phyloP scores from a whole-genome alignment of 2,329 filamentous ascomycete species.

The Camillea tinctor region DNA sequence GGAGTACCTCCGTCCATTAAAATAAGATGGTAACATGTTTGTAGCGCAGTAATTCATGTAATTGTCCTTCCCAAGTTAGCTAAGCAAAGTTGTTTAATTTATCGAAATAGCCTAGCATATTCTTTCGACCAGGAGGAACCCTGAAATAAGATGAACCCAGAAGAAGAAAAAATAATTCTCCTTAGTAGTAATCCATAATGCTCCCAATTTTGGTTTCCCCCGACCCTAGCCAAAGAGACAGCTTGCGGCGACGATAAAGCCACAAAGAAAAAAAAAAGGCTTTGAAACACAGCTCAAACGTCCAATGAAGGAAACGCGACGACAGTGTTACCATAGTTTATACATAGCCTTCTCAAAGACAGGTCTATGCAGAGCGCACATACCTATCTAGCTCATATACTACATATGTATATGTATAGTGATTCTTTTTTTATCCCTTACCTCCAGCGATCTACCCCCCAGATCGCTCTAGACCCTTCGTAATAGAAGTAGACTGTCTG shows the following conservation, averaged over 20 bases:
- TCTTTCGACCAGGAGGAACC: background rate
- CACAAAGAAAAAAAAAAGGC: background rate
- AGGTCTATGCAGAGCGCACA: background rate
- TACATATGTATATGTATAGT: background rate
- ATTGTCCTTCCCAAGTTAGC: too few relatives aligned
- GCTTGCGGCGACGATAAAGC: background rate
- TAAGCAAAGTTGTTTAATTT: background rate
- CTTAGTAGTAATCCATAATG: background rate
- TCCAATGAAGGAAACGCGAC: background rate
- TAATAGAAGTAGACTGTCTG: background rate
- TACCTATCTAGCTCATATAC: too few relatives aligned
- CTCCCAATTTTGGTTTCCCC: background rate
- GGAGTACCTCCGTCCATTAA: too few relatives aligned
- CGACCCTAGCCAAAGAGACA: background rate
- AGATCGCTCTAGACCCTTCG: background rate
- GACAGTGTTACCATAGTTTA: background rate
- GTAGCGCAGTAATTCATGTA: too few relatives aligned
- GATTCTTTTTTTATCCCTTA: background rate
- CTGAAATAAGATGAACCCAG: background rate
- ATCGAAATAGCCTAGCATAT: background rate
- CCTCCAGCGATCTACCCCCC: background rate
- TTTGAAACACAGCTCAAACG: background rate
- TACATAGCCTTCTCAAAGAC: background rate
- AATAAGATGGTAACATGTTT: too few relatives aligned
- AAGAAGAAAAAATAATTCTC: background rate